Evolutionary conservation across 2,329 filamentous ascomycete species (phyloP).

Genomic region (Mycosphaerella sp.): DNA sequence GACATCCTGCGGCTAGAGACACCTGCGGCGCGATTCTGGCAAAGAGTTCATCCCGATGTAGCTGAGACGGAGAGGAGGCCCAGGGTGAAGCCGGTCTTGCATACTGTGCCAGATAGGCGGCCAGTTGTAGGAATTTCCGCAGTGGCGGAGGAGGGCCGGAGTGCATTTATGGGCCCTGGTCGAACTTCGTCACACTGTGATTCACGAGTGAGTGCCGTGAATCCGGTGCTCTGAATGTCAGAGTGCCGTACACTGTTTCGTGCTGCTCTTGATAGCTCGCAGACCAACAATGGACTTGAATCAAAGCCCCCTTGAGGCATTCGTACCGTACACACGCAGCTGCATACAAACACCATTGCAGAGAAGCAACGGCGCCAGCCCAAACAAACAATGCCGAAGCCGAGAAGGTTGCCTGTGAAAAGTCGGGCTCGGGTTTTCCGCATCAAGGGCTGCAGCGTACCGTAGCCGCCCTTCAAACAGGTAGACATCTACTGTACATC

Average conservation of each 20-base stretch:
- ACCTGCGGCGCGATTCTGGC: neutral
- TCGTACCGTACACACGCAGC: too few relatives aligned
- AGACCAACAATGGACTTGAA: neutral
- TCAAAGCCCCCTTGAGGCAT: neutral
- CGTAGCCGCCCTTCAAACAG: neutral
- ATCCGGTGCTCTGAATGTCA: neutral
- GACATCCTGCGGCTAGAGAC: neutral
- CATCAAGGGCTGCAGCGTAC: neutral
- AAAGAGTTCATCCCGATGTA: neutral
- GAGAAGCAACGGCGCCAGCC: neutral
- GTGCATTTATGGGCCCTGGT: neutral
- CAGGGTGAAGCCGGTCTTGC: neutral
- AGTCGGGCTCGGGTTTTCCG: too few relatives aligned
- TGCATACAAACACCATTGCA: neutral
- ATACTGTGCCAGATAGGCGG: neutral
- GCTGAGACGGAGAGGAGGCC: too few relatives aligned
- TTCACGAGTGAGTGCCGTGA: neutral
- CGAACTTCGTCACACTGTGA: neutral
- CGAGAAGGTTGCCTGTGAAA: too few relatives aligned
- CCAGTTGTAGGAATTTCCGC: neutral
- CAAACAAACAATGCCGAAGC: neutral
- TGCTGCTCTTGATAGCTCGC: neutral
- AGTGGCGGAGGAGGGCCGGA: neutral
- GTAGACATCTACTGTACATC: neutral
- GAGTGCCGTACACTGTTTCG: neutral